Percentiles rank a stretch among this genome's conserved stretches.
Evolutionary conservation across 2,329 filamentous ascomycete species (phyloP).

Genomic region (Diaporthe citrichinensis): DNA sequence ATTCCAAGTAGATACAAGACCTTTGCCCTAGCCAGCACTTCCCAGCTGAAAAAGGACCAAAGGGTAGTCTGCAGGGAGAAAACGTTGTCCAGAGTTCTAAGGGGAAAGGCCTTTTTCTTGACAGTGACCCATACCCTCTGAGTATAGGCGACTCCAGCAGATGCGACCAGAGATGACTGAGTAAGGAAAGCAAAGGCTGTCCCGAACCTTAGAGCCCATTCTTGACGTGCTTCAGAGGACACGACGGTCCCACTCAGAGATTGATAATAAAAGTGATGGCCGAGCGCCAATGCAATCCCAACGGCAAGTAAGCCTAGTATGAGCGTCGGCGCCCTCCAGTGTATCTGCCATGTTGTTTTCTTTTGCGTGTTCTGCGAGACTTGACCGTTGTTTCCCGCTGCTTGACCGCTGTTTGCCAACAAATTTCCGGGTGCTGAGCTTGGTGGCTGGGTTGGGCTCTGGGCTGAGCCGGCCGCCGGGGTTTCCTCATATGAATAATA

Average conservation of each 20-base stretch:
- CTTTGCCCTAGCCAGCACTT: background rate
- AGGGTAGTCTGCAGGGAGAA: background rate
- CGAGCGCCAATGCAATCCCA: background rate
- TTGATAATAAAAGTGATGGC: conserved; percentile 4
- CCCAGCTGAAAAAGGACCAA: conserved; percentile 14
- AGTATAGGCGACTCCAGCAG: background rate
- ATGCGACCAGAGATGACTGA: conserved; percentile 4
- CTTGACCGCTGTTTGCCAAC: background rate
- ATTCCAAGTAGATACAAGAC: background rate
- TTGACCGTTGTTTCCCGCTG: background rate
- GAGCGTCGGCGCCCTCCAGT: conserved; percentile 3
- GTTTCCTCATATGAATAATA: background rate
- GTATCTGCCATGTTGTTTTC: background rate
- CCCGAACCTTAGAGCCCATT: background rate
- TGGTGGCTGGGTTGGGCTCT: background rate
- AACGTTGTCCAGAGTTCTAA: background rate
- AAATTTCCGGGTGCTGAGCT: background rate
- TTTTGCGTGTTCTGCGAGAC: background rate
- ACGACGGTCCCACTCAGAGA: background rate
- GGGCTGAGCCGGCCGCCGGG: background rate
- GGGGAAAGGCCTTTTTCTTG: background rate
- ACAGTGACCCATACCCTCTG: conserved; percentile 13
- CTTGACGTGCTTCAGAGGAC: background rate
- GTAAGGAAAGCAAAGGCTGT: conserved; percentile 1
- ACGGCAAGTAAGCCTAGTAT: background rate